Base-by-base conservation (phyloP, 768 basidiomycete genomes). In the Russula ochroleuca region DNA sequence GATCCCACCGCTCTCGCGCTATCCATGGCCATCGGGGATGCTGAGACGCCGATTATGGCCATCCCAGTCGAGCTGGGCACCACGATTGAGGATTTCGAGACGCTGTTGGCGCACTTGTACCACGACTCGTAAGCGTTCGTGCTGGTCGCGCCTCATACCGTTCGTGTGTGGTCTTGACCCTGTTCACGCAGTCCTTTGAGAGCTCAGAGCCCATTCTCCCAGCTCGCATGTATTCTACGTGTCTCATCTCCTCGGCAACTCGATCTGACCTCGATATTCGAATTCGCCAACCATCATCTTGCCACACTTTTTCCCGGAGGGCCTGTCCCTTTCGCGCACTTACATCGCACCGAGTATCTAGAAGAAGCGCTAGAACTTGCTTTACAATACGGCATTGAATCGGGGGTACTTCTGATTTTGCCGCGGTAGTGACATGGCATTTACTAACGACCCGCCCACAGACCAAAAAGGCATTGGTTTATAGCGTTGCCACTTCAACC, bases 401-500 rank as follows among this genome's bases (percentile, higher is more conserved):
- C 77, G 5, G 87, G 88, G 68, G 69, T 85, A 77, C 38, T 48
- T 15, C 49, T 23, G 35, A 25, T 57, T 57, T 11, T 40, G 40
- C 25, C n/a, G 23, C 28, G 19, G 21, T 19, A 17, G 14, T 19
- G 49, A 28, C 15, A 33, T 23, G 33, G 31, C 8, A 21, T 38
- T 48, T 38, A 33, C n/a, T 54, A 31, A 64, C 37, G n/a, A 15
- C 33, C 47, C 38, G 23, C 21, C 15, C 13, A 14, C 19, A 87
- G 86, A 78, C 84, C 58, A 80, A 79, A 70, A 89, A 88, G 66
- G 79, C 82, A 5, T 74, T 88, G 35, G 78, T 85, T 61, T 90
- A 91, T 71, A 81, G 78, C 69, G 76, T 88, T 33, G 80, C 87
- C 64, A 83, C 84, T 2, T 80, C 78, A 19, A 78, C 80, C 40